These are phyloP conservation scores for Ramaria sp. DNA, from an alignment of 768 basidiomycete species.

Conservation along the genomic window DNA sequence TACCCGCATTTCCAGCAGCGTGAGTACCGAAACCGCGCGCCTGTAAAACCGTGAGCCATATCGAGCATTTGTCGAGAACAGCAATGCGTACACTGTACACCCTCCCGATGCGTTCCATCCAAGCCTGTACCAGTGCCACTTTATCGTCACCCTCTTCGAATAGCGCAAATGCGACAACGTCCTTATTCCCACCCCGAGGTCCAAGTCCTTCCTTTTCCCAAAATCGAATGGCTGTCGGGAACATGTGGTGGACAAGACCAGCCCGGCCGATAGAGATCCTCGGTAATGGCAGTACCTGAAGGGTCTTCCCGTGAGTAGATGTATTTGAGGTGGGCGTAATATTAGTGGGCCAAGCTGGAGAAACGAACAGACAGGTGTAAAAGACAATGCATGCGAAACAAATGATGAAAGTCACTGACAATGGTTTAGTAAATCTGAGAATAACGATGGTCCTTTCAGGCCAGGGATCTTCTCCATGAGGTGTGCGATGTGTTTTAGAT, in stretches of 20 bases:
- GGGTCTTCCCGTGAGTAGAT: not conserved
- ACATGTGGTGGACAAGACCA: slow-evolving; percentile 55
- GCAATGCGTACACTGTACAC: slow-evolving; percentile 44
- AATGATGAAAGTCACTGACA: not conserved
- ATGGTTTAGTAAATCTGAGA: not conserved
- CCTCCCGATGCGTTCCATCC: slow-evolving; percentile 43
- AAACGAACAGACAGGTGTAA: not conserved
- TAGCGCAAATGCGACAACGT: slow-evolving; percentile 56
- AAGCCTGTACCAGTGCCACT: slow-evolving; percentile 37
- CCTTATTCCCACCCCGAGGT: slow-evolving; percentile 61
- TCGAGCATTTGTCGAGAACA: slow-evolving; percentile 3
- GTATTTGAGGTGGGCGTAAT: not conserved
- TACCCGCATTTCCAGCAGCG: slow-evolving; percentile 36
- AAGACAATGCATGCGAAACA: not conserved
- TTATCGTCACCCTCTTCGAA: slow-evolving; percentile 49
- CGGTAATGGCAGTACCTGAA: slow-evolving; percentile 33
- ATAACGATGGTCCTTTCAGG: not conserved
- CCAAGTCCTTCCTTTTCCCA: slow-evolving; percentile 78
- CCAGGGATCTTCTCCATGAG: not conserved
- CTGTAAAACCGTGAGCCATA: slow-evolving; percentile 24
- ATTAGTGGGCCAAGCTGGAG: not conserved
- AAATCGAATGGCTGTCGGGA: slow-evolving; percentile 63
- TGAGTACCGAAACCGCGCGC: slow-evolving; percentile 51
- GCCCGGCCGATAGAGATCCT: slow-evolving; percentile 57
- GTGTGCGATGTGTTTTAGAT: slow-evolving; percentile 1